Conservation (phyloP, 2,329 filamentous ascomycete species). For the Hyphodiscus sp. region DNA sequence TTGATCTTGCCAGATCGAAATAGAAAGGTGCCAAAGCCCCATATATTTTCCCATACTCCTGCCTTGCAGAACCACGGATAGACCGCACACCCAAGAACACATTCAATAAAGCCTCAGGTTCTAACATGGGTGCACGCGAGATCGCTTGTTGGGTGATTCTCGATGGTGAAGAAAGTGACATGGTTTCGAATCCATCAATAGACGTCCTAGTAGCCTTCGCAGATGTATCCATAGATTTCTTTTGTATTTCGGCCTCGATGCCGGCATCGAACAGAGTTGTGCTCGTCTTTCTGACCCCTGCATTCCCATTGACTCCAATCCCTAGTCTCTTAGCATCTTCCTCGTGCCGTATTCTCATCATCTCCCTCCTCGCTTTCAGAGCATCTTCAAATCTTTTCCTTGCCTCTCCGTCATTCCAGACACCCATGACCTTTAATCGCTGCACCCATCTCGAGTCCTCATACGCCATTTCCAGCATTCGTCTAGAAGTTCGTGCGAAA, state of each 20-base stretch:
- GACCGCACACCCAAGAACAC: constrained; percentile 68
- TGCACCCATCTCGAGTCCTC: constrained; percentile 95
- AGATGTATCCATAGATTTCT: constrained; percentile 28
- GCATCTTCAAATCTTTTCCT: constrained; percentile 72
- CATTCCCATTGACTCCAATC: constrained; percentile 25
- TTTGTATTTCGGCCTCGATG: constrained; percentile 55
- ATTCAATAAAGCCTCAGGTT: constrained; percentile 59
- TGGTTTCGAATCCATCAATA: constrained; percentile 73
- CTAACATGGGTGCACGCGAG: constrained; percentile 38
- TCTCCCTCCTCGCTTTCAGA: constrained; percentile 54
- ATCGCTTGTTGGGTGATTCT: constrained; percentile 31
- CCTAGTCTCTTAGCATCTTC: constrained; percentile 29
- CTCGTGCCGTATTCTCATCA: constrained; percentile 36
- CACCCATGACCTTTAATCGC: constrained; percentile 76
- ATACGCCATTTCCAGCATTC: constrained; percentile 96
- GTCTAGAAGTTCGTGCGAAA: constrained; percentile 76
- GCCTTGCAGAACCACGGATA: constrained; percentile 74
- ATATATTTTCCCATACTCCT: constrained; percentile 89
- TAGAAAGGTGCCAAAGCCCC: constrained; percentile 86
- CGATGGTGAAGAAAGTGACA: constrained; percentile 45
- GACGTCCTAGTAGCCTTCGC: constrained; percentile 27
- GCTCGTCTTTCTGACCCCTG: constrained; percentile 33
- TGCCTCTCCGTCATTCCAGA: constrained; percentile 88
- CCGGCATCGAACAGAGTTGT: constrained; percentile 70
- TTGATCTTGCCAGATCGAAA: constrained; percentile 66